Percentiles rank a stretch among this genome's conserved stretches.
These are phyloP conservation scores for Globisporangium carolinianum DNA, from an alignment of 352 stramenopile species.

Conservation along the genomic window DNA sequence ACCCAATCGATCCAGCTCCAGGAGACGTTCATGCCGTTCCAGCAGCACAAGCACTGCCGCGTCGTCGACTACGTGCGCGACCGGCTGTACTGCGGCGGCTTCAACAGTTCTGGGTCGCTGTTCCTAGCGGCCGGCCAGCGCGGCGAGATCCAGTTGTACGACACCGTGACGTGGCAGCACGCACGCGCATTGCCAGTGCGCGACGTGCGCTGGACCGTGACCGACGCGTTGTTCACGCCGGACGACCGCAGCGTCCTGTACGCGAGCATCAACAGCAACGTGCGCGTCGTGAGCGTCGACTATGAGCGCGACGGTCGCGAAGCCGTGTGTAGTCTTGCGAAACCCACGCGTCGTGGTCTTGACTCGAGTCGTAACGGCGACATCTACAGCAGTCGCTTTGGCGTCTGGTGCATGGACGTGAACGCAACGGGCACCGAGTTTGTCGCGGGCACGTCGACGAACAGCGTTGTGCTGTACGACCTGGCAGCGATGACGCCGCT, in stretches of 20 bases:
- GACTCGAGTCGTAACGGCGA: neutral
- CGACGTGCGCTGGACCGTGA: slow-evolving; percentile 78
- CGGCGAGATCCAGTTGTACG: slow-evolving; percentile 63
- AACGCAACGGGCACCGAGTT: slow-evolving; percentile 76
- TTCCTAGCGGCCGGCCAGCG: slow-evolving; percentile 71
- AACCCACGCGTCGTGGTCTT: slow-evolving; percentile 15
- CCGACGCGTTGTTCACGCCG: slow-evolving; percentile 77
- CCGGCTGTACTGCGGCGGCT: slow-evolving; percentile 73
- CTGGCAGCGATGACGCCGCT: slow-evolving; percentile 63
- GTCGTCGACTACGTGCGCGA: slow-evolving; percentile 64
- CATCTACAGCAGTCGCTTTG: slow-evolving; percentile 39
- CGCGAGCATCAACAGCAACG: slow-evolving; percentile 76
- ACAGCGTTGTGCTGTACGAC: slow-evolving; percentile 74
- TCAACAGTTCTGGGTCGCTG: slow-evolving; percentile 57
- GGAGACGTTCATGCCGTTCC: slow-evolving; percentile 77
- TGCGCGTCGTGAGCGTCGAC: slow-evolving; percentile 70
- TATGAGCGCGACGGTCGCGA: slow-evolving; percentile 46
- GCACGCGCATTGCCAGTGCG: slow-evolving; percentile 42
- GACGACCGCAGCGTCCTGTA: slow-evolving; percentile 70
- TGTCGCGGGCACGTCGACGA: slow-evolving; percentile 69
- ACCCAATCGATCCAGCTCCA: slow-evolving; percentile 63
- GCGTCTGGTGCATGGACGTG: slow-evolving; percentile 75
- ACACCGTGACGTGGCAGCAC: slow-evolving; percentile 64
- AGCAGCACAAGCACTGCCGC: slow-evolving; percentile 69
- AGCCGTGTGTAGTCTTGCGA: slow-evolving; percentile 38